Base-by-base conservation (phyloP, 345 rosid species). In the Acer campestre region DNA sequence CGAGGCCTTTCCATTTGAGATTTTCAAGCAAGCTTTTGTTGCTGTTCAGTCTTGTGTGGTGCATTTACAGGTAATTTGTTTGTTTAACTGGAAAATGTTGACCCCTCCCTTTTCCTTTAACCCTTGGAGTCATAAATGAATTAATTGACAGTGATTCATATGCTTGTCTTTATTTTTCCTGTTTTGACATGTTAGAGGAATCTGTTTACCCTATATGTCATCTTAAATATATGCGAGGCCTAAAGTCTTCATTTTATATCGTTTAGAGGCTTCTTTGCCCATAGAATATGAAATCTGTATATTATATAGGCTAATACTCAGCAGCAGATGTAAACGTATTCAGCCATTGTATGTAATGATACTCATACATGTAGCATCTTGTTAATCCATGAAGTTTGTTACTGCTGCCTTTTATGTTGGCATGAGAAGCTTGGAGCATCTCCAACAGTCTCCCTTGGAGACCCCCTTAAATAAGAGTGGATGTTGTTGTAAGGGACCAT, bases 21-120 rank as follows among this genome's bases (percentile, higher is more conserved):
- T 93, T 81, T 95, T 95, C 76, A 93, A 95, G 81, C 97, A 95
- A 90, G 98, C 97, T 46, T 95, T 95, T 84, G 98, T 92, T 55
- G 98, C 97, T 71, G 85, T 95, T 81, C 99, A 95, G 89, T 95
- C 99, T 38, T 95, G 98, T 59, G 99, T 95, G 83, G 98, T 95
- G 81, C 99, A 95, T 88, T 86, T 95, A 78, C 98, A 93, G 92
- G 98, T 95, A 79, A 80, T 22, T 51, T 74, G 48, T 78, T 25
- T 67, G 3, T 77, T 80, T 58, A 20, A 17, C 49, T 71, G 51
- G 23, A 29, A 16, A 14, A 22, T 17, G 27, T 25, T 75, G 48
- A 7, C 5, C 20, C 48, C 29, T 59, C 25, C 20, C 23, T 29
- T 10, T 20, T 29, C 44, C 25, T 56, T 73, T 1, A 51, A 29